phyloP scores from a whole-genome alignment of 129 eudicot genomes.

The Logfia minima region DNA sequence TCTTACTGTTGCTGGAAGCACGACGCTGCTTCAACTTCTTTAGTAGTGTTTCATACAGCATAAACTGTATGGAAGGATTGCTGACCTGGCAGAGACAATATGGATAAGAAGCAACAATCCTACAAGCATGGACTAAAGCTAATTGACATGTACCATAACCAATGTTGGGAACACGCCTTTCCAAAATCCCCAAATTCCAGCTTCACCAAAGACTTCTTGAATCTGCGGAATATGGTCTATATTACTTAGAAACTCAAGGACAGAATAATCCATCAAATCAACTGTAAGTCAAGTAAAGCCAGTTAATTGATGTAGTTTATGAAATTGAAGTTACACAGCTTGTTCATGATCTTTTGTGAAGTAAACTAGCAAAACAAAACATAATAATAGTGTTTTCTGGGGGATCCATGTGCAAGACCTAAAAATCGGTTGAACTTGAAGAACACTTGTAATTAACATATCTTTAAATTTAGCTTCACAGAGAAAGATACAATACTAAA shows the following conservation, averaged over 20 bases:
- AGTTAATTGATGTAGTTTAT: not conserved
- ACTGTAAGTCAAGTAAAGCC: slow-evolving; percentile 17
- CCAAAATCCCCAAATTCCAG: slow-evolving; percentile 95
- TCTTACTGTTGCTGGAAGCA: slow-evolving; percentile 53
- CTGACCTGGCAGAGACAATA: slow-evolving; percentile 61
- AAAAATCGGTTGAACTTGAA: not conserved
- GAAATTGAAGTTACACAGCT: slow-evolving; percentile 7
- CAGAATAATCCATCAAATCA: not conserved
- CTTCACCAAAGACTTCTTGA: slow-evolving; percentile 90
- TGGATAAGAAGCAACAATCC: slow-evolving; percentile 32
- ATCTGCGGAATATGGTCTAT: slow-evolving; percentile 44
- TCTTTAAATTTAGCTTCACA: not conserved
- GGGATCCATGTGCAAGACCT: not conserved
- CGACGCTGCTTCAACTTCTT: slow-evolving; percentile 86
- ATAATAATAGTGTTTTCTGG: not conserved
- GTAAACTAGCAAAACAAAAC: not conserved
- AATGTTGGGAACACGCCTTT: slow-evolving; percentile 93
- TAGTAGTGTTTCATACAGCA: slow-evolving; percentile 91
- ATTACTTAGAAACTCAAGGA: slow-evolving; percentile 18
- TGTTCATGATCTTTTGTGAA: not conserved
- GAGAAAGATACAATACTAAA: not conserved
- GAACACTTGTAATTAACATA: not conserved
- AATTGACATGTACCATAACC: slow-evolving; percentile 72
- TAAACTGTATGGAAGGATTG: slow-evolving; percentile 97
- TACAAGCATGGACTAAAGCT: slow-evolving; percentile 23